Base-by-base conservation (phyloP, 345 rosid species). In the Linum usitatissimum region DNA sequence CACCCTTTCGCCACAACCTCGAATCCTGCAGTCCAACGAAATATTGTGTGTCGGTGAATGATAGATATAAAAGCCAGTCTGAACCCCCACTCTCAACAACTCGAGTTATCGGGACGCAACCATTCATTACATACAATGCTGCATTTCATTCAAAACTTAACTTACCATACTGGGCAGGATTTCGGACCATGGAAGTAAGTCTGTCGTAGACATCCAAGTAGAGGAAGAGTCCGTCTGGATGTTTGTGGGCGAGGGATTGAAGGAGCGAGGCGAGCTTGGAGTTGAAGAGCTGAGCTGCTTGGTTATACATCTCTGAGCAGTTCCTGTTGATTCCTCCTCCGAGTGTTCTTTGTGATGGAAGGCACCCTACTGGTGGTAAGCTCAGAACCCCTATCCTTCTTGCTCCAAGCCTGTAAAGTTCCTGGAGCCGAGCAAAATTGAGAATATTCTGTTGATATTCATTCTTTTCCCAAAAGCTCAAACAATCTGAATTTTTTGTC, bases 271-370 rank as follows among this genome's bases (percentile, higher is more conserved):
- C 40, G 55, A 86, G 71, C 69, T 85, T 91, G 70, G 83, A 70
- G 68, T 85, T 88, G 64, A 81, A 82, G 68, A 79, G 74, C 34
- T 17, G 18, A 5, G 95, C 81, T 15, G 83, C 91, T 18, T 76
- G 67, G 49, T 91, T 83, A 63, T 60, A 71, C 10, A 12, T 4
- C 0, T 81, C 81, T 19, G 76, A 77, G 62, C 87, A 86, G 1
- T 62, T 67, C 71, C 92, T 78, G 12, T 4, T 3, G 17, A 63
- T 21, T 51, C 96, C 90, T 54, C 96, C 96, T 6, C 65, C 72
- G 1, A 82, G 10, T 2, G 92, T 86, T 78, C 95, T 80, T 21
- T 86, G 95, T 6, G 87, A 72, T 38, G 98, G 92, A 42, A 83
- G 57, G 56, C 96, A 86, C 14, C 98, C 96, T 13, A 86, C 60